A percentile compares a stretch with the other conserved stretches of the same genome.
Conservation (phyloP, 2,329 filamentous ascomycete species). For the Ophiostoma tasmaniense region DNA sequence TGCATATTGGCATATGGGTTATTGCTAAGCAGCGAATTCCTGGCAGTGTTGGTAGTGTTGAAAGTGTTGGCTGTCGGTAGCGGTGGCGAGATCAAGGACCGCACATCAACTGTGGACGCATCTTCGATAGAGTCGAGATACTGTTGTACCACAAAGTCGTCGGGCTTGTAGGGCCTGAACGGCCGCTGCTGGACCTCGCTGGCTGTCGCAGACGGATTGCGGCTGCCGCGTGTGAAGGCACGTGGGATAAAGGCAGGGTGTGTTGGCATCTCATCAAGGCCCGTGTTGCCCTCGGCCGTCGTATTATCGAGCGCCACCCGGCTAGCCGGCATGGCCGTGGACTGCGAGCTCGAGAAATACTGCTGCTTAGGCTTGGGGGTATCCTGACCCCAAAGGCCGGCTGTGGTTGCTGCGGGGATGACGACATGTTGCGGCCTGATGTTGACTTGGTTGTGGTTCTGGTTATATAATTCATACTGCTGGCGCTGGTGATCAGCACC, state of each 20-base stretch:
- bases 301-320: neutral
- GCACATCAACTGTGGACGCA: conserved; percentile 13
- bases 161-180: conserved; percentile 18
- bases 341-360: neutral
- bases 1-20: neutral
- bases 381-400: conserved; percentile 10
- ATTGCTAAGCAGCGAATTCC: neutral
- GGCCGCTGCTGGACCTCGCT: neutral
- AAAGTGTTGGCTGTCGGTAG: neutral
- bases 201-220: neutral
- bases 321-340: neutral
- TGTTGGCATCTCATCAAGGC: conserved; percentile 32
- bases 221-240: conserved; percentile 10
- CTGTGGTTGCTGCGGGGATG: neutral
- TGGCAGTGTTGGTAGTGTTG: neutral
- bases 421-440: conserved; percentile 20
- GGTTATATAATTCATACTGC: neutral
- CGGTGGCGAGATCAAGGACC: conserved; percentile 21
- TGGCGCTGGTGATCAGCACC: neutral
- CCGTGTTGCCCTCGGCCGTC: neutral
- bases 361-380: conserved; percentile 8
- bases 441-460: neutral
- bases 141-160: conserved; percentile 29
- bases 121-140: conserved; percentile 31
- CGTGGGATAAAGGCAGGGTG: conserved; percentile 43